Evolutionary conservation across 1,139 yeast species (phyloP), one percentile per base, ranked within the genome.

Genomic region (Debaryomycetaceae sp.): DNA sequence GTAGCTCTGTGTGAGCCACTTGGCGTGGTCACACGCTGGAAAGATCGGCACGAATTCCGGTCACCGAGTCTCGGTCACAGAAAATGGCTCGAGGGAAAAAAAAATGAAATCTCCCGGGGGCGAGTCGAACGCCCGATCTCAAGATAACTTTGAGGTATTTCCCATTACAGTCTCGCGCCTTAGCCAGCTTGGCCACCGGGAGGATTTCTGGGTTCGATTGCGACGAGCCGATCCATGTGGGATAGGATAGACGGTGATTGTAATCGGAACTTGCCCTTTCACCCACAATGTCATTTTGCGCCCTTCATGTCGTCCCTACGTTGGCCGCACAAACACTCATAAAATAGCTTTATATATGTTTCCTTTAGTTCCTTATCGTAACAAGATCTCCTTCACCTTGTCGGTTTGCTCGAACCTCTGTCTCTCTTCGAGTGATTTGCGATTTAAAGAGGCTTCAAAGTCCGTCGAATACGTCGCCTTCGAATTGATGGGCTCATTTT

Each of bases 71-170:
- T n/a, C n/a, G n/a, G n/a, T n/a, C n/a, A n/a, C n/a, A n/a, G n/a
- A n/a, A n/a, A n/a, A n/a, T n/a, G n/a, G n/a, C n/a, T n/a, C 7
- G 27, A 8, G 3, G 32, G 4, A 27, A 6, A 27, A 16, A 27
- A 19, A 26, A 27, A 27, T 16, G 20, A 57, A 55, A 41, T 78
- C 83, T 77, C 83, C 78, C 71, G 82, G 78, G 83, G 79, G 83
- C 71, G 83, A 77, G 74, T 78, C 83, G 84, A 78, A 78, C 84
- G 71, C 83, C 80, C 83, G 84, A 75, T 77, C 82, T 75, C 80
- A 75, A 76, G 83, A 77, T 78, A 48, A 62, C 79, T 61, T 50
- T 58, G 58, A 51, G 53, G 41, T 13, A 41, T 13, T 40, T 44
- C 51, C 65, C 61, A 65, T 77, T 77, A 77, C 83, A 77, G 83